These are phyloP conservation scores for Pichia membranifaciens DNA, from an alignment of 805 yeast genomes.

Conservation along the genomic window DNA sequence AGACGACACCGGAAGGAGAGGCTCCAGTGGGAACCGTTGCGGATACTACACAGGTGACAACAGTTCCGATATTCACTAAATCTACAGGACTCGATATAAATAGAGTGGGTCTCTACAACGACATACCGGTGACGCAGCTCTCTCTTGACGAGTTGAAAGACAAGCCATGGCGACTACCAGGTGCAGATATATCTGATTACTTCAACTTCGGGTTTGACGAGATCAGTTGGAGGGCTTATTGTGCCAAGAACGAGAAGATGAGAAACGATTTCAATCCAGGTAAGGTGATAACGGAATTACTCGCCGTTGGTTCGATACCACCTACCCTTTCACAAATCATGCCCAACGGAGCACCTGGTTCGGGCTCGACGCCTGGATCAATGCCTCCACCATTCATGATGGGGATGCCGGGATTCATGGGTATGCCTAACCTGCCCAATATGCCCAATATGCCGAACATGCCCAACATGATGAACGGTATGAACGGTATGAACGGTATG, in stretches of 20 bases:
- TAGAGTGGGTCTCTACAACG: slow-evolving; percentile 67
- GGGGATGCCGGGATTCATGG: slow-evolving; percentile 26
- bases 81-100: slow-evolving; percentile 57
- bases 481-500: slow-evolving; percentile 16
- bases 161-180: slow-evolving; percentile 98
- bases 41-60: slow-evolving; percentile 21
- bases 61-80: slow-evolving; percentile 30
- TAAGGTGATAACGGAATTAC: slow-evolving; percentile 62
- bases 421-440: slow-evolving; percentile 17
- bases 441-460: slow-evolving; percentile 12
- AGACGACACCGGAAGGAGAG: slow-evolving; percentile 16
- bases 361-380: slow-evolving; percentile 5
- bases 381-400: slow-evolving; percentile 23
- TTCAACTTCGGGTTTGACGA: slow-evolving; percentile 97
- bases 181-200: slow-evolving; percentile 90
- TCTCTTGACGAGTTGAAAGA: slow-evolving; percentile 78
- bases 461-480: slow-evolving; percentile 16
- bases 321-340: slow-evolving; percentile 25
- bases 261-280: slow-evolving; percentile 80
- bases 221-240: slow-evolving; percentile 90
- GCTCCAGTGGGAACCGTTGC: slow-evolving; percentile 12
- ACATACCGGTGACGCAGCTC: slow-evolving; percentile 75
- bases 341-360: slow-evolving; percentile 24
- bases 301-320: slow-evolving; percentile 29
- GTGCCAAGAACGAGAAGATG: slow-evolving; percentile 77